phyloP scores from a whole-genome alignment of 2,329 filamentous ascomycete genomes.

The Fusarium sp. region DNA sequence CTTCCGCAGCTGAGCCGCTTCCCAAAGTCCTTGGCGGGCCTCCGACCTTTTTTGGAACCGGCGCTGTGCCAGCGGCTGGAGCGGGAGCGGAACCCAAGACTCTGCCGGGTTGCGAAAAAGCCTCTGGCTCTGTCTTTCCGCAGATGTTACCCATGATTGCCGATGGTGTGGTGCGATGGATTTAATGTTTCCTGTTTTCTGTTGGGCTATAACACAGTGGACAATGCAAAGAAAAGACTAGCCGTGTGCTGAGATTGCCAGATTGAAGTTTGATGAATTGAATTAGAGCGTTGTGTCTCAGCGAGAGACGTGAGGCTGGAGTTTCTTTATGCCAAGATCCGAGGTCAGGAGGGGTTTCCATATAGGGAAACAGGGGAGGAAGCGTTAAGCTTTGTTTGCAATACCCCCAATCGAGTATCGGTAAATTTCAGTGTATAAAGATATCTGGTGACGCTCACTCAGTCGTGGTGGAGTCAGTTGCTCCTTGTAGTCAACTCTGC shows the following conservation, averaged over 20 bases:
- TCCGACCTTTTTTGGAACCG: conserved; percentile 64
- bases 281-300: conserved; percentile 7
- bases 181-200: background rate
- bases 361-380: background rate
- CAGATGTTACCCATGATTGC: conserved; percentile 84
- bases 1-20: conserved; percentile 51
- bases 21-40: conserved; percentile 74
- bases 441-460: background rate
- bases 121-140: conserved; percentile 77
- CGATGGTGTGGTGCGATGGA: background rate
- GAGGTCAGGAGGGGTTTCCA: conserved; percentile 23
- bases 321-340: conserved; percentile 26
- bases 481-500: background rate
- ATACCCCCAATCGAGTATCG: background rate
- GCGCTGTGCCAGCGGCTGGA: conserved; percentile 59
- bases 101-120: conserved; percentile 78
- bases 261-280: background rate
- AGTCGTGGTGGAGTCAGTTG: background rate
- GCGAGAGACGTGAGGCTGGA: conserved; percentile 19
- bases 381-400: background rate
- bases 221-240: background rate
- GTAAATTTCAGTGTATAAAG: background rate
- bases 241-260: background rate
- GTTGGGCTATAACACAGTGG: background rate
- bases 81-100: conserved; percentile 68